Evolutionary conservation across 176 grass and related monocot species (phyloP), one percentile per base, ranked within the genome.

Genomic region (Aegilops longissima): DNA sequence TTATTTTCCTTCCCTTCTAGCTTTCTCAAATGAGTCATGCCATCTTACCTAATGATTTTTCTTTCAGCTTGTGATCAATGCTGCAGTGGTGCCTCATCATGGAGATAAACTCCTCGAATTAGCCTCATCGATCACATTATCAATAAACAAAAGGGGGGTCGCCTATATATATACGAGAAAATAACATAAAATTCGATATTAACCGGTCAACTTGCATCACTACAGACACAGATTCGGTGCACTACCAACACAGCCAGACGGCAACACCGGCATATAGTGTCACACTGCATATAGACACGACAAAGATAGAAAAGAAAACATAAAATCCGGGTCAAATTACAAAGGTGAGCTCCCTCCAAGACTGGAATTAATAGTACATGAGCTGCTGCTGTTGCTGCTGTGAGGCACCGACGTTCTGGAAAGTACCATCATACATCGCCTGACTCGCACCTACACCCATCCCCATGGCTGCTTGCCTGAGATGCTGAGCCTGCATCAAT

Each of bases 391-490:
- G 54, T 18, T 56, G 95, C 83, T 92, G 86, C 44, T 82, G 95
- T 8, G 83, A 69, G 13, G 77, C 34, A 5, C 72, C 82, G 1
- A 83, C 74, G 34, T 89, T 94, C 73, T 85, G 95, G 83, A 84
- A 97, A 25, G 84, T 87, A 21, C 90, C 92, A 34, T 97, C 90
- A 20, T 97, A 97, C 47, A 94, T 92, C 12, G 83, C 88, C 78
- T 91, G 90, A 71, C 78, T 97, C 20, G 69, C 88, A 34, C 87
- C 94, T 42, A 84, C 84, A 30, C 90, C 90, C 66, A 94, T 84
- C 33, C 90, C 81, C 92, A 97, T 89, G 4, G 84, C 89, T 49
- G 88, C 90, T 79, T 89, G 94, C 89, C 91, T 96, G 51, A 96
- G 89, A 36, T 92, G 88, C 77, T 93, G 86, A 76, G 73, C 80